Evolutionary conservation across 1,284 basidiomycete genomes (phyloP).

Genomic region (Ganoderma boninense): DNA sequence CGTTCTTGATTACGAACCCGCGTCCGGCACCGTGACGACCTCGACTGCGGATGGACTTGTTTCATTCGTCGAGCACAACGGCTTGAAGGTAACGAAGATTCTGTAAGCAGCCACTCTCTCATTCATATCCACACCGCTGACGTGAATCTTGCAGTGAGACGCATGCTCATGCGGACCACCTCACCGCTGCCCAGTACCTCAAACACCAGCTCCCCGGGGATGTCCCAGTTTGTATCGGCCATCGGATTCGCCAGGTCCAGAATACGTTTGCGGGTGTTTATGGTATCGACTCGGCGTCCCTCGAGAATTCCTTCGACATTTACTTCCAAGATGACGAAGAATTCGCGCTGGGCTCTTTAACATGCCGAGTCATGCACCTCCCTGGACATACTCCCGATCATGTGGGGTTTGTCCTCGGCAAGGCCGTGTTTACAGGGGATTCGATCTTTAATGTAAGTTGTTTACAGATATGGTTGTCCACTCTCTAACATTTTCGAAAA

Average conservation of each 20-base stretch:
- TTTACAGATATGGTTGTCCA: too few relatives aligned
- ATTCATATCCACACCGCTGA: slow-evolving; percentile 6
- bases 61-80: slow-evolving; percentile 42
- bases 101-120: slow-evolving; percentile 38
- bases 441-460: slow-evolving; percentile 50
- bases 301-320: slow-evolving; percentile 46
- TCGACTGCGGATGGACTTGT: slow-evolving; percentile 46
- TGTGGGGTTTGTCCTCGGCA: slow-evolving; percentile 49
- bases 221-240: slow-evolving; percentile 48
- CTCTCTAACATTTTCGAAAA: background rate
- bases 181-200: slow-evolving; percentile 49
- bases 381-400: slow-evolving; percentile 51
- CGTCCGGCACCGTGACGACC: slow-evolving; percentile 45
- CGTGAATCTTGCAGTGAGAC: slow-evolving; percentile 43
- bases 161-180: slow-evolving; percentile 53
- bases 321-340: slow-evolving; percentile 48
- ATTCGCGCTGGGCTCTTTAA: slow-evolving; percentile 45
- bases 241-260: slow-evolving; percentile 48
- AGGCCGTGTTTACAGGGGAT: slow-evolving; percentile 50
- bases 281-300: slow-evolving; percentile 39
- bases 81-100: slow-evolving; percentile 44
- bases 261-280: slow-evolving; percentile 47
- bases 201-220: slow-evolving; percentile 42
- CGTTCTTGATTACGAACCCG: slow-evolving; percentile 49
- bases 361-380: slow-evolving; percentile 45